Conservation (phyloP, 2,329 filamentous ascomycete species). For the Byssochlamys sp. region DNA sequence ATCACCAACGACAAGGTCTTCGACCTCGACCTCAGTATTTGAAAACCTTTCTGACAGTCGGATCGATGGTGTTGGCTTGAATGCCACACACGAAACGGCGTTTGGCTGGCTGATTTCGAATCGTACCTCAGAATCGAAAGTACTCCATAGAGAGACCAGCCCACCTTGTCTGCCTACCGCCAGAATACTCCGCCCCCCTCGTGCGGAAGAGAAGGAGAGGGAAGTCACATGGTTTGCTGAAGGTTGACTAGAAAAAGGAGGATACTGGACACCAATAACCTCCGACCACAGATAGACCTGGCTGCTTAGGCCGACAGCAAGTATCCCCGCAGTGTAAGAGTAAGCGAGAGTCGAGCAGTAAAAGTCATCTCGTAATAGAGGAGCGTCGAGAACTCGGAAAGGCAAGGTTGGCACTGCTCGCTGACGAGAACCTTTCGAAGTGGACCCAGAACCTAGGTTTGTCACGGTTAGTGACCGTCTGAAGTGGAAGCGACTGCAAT, state of each 20-base stretch:
- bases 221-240: slow-evolving; percentile 60
- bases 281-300: slow-evolving; percentile 87
- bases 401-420: slow-evolving; percentile 58
- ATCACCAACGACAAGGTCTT: slow-evolving; percentile 80
- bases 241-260: slow-evolving; percentile 45
- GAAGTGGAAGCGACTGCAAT: neutral
- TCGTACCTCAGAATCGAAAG: slow-evolving; percentile 54
- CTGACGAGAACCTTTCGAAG: slow-evolving; percentile 9
- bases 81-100: slow-evolving; percentile 70
- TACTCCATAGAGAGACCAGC: slow-evolving; percentile 66
- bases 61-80: slow-evolving; percentile 55
- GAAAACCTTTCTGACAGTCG: slow-evolving; percentile 41
- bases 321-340: slow-evolving; percentile 59
- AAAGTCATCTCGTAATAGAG: slow-evolving; percentile 82
- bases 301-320: slow-evolving; percentile 74
- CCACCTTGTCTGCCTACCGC: slow-evolving; percentile 75
- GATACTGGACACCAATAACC: slow-evolving; percentile 52
- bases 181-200: slow-evolving; percentile 68
- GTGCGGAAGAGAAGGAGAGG: slow-evolving; percentile 74
- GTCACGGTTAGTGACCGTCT: neutral
- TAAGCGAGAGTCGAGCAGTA: slow-evolving; percentile 90
- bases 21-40: slow-evolving; percentile 51
- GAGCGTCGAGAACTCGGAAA: slow-evolving; percentile 82
- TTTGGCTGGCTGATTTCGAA: slow-evolving; percentile 65
- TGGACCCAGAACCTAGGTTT: slow-evolving; percentile 12